Conservation (phyloP, 1,284 basidiomycete genomes). For the Cutaneotrichosporon curvatum region DNA sequence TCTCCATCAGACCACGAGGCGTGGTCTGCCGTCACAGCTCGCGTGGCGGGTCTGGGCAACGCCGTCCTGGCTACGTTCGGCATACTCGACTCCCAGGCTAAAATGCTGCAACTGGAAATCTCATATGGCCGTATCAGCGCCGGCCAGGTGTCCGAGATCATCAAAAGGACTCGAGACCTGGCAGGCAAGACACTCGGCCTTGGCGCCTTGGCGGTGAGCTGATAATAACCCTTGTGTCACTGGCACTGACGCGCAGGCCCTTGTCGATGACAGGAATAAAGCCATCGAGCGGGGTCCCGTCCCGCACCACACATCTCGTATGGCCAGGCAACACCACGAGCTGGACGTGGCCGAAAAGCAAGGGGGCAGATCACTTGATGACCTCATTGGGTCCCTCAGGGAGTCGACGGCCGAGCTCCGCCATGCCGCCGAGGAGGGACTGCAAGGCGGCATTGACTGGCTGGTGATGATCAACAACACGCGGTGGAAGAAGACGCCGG, state of each 20-base stretch:
- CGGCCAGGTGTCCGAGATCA: constrained; percentile 40
- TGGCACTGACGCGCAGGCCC: constrained; percentile 16
- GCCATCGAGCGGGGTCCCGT: constrained; percentile 7
- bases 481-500: constrained; percentile 47
- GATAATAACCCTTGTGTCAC: not conserved
- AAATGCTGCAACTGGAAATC: constrained; percentile 47
- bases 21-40: constrained; percentile 27
- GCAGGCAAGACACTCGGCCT: constrained; percentile 30
- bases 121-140: constrained; percentile 45
- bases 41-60: constrained; percentile 20
- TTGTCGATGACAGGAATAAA: constrained; percentile 29
- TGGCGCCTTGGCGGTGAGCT: constrained; percentile 32
- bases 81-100: constrained; percentile 28
- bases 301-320: constrained; percentile 9
- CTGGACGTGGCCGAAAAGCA: constrained; percentile 14
- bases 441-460: constrained; percentile 43
- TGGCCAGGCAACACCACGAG: not conserved
- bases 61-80: constrained; percentile 25
- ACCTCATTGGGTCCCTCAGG: constrained; percentile 52
- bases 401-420: constrained; percentile 50
- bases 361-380: constrained; percentile 12
- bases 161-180: constrained; percentile 35
- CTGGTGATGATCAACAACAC: constrained; percentile 51
- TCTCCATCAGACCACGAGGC: constrained; percentile 22
- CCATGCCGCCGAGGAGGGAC: constrained; percentile 40